Evolutionary conservation across 106 monocot genomes (phyloP).

Genomic region (Dendrobium chrysotoxum): DNA sequence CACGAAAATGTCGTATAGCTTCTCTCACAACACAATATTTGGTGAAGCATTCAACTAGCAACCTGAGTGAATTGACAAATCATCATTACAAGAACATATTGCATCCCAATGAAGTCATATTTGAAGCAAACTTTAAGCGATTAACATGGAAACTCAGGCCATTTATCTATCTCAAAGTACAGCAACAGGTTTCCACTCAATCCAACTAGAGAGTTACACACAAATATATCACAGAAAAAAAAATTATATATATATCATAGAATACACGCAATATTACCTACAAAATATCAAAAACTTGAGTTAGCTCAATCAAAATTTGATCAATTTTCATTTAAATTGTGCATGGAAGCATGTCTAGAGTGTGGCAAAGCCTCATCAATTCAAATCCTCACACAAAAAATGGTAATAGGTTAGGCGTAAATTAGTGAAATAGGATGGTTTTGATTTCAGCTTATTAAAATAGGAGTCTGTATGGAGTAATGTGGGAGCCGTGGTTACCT

Average conservation of each 20-base stretch:
- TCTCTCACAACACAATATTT: slow-evolving; percentile 83
- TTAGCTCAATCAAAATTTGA: background rate
- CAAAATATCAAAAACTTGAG: background rate
- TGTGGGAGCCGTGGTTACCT: background rate
- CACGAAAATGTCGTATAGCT: slow-evolving; percentile 93
- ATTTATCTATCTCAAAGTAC: background rate
- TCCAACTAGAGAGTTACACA: background rate
- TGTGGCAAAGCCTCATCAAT: background rate
- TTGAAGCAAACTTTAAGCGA: background rate
- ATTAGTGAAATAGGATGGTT: background rate
- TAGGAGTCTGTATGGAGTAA: background rate
- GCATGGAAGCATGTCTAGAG: background rate
- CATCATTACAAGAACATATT: background rate
- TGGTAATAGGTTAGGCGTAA: background rate
- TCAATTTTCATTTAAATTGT: background rate
- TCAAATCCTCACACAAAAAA: background rate
- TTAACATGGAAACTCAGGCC: background rate
- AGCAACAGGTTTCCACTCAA: background rate
- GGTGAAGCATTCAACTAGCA: slow-evolving; percentile 86
- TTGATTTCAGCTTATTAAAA: background rate
- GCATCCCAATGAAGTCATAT: background rate
- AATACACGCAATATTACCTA: too few relatives aligned
- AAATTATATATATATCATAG: background rate
- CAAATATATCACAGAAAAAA: background rate
- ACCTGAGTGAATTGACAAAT: slow-evolving; percentile 28